Evolutionary conservation across 2,329 filamentous ascomycete species (phyloP).

Genomic region (Arthrobotrys pseudoclavata): DNA sequence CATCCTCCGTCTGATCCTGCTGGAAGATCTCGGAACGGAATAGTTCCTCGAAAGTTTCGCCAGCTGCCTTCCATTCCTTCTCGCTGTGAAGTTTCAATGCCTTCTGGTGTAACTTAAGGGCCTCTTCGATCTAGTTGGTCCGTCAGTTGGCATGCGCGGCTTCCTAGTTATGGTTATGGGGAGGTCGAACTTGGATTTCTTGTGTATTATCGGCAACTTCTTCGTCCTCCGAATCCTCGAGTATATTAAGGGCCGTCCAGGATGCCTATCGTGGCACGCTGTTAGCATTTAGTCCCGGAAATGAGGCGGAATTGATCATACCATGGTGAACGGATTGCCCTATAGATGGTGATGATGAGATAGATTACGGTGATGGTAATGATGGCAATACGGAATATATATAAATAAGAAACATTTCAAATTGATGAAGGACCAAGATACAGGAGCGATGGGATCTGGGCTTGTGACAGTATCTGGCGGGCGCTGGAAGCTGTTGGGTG

Average conservation of each 20-base stretch:
- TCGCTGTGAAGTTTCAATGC: constrained; percentile 93
- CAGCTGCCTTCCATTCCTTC: constrained; percentile 80
- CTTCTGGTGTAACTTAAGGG: constrained; percentile 91
- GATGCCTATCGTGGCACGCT: constrained; percentile 65
- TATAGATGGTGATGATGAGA: constrained; percentile 1
- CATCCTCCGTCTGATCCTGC: constrained; percentile 72
- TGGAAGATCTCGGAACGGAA: constrained; percentile 93
- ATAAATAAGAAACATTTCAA: not conserved
- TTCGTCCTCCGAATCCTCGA: constrained; percentile 89
- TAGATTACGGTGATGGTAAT: not conserved
- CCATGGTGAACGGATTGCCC: constrained; percentile 14
- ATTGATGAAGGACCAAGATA: not conserved
- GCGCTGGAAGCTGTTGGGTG: constrained; percentile 10
- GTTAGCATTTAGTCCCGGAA: constrained; percentile 3
- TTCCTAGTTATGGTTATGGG: constrained; percentile 47
- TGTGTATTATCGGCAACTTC: constrained; percentile 95
- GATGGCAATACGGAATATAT: not conserved
- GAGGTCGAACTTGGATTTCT: constrained; percentile 78
- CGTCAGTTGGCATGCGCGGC: not conserved
- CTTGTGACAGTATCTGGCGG: not conserved
- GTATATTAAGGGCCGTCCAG: constrained; percentile 92
- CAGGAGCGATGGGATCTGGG: not conserved
- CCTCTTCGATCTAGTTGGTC: constrained; percentile 83
- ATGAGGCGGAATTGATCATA: constrained; percentile 10
- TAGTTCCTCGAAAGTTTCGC: constrained; percentile 83